phyloP scores from a whole-genome alignment of 1,284 basidiomycete genomes.

The Cryptococcus amylolentus region DNA sequence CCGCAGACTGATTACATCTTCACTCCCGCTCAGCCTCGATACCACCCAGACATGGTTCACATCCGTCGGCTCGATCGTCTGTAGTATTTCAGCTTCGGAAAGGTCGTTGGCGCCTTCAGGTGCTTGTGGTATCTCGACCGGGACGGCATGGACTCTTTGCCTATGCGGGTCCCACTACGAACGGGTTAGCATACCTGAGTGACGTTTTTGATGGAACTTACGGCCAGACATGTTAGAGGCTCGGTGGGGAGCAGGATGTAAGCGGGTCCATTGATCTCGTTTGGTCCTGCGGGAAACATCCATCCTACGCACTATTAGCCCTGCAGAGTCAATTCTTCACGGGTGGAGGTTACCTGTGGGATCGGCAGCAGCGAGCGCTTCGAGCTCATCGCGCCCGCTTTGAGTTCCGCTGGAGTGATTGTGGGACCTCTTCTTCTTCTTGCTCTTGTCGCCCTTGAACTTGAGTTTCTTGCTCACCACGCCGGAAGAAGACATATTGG shows the following conservation, averaged over 20 bases:
- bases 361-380: constrained; percentile 40
- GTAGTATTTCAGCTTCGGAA: constrained; percentile 34
- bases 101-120: constrained; percentile 47
- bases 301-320: constrained; percentile 38
- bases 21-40: constrained; percentile 52
- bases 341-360: constrained; percentile 32
- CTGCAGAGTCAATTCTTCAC: not conserved
- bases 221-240: constrained; percentile 43
- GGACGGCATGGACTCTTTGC: constrained; percentile 45
- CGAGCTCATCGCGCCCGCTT: constrained; percentile 31
- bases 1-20: constrained; percentile 50
- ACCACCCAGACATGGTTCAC: constrained; percentile 55
- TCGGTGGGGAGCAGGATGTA: constrained; percentile 48
- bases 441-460: constrained; percentile 54
- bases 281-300: constrained; percentile 46
- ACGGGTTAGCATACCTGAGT: not conserved
- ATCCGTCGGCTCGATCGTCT: constrained; percentile 49
- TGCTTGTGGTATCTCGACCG: constrained; percentile 44
- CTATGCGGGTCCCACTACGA: constrained; percentile 43
- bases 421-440: constrained; percentile 52
- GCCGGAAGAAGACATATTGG: constrained; percentile 21
- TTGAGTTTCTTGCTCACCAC: constrained; percentile 49
- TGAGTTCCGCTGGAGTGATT: constrained; percentile 19
- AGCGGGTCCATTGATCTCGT: constrained; percentile 50
- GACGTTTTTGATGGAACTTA: constrained; percentile 18